Percentiles rank a stretch among this genome's conserved stretches.
Evolutionary conservation across 2,329 filamentous ascomycete species (phyloP).

Genomic region (Colletotrichum spinosum): DNA sequence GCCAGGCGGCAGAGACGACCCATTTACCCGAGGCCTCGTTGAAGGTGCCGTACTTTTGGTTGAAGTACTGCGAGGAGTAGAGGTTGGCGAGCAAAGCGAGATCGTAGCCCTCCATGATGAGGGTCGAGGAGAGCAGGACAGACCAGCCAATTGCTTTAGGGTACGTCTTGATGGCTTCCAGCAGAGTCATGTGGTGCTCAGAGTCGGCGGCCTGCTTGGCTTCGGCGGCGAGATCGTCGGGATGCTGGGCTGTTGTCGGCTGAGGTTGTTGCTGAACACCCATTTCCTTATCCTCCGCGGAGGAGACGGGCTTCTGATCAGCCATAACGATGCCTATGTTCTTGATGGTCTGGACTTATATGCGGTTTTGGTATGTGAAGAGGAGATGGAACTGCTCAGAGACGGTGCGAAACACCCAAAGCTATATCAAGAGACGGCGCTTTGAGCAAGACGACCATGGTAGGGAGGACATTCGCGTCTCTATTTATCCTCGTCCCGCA

Average conservation of each 20-base stretch:
- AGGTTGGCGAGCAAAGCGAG: slow-evolving; percentile 61
- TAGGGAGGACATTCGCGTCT: slow-evolving; percentile 31
- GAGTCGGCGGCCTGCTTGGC: slow-evolving; percentile 54
- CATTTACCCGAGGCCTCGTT: slow-evolving; percentile 51
- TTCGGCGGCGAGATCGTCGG: slow-evolving; percentile 47
- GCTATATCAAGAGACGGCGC: background rate
- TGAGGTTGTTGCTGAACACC: slow-evolving; percentile 41
- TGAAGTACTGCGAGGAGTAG: slow-evolving; percentile 60
- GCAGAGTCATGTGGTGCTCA: slow-evolving; percentile 56
- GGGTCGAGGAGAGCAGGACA: slow-evolving; percentile 55
- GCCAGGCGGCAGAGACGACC: slow-evolving; percentile 66
- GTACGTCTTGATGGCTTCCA: slow-evolving; percentile 54
- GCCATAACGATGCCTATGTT: slow-evolving; percentile 41
- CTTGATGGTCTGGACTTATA: background rate
- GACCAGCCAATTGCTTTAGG: slow-evolving; percentile 62
- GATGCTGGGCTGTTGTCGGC: slow-evolving; percentile 12
- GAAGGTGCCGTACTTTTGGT: slow-evolving; percentile 57
- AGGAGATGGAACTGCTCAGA: background rate
- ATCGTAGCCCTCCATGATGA: slow-evolving; percentile 66
- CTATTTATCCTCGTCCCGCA: slow-evolving; percentile 28
- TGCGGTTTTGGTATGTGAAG: background rate
- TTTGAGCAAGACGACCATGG: background rate
- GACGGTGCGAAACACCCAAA: no score
- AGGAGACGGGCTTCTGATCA: slow-evolving; percentile 26
- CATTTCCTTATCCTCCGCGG: slow-evolving; percentile 37